Conservation (phyloP, 768 basidiomycete genomes). For the Crassisporium funariophilum region DNA sequence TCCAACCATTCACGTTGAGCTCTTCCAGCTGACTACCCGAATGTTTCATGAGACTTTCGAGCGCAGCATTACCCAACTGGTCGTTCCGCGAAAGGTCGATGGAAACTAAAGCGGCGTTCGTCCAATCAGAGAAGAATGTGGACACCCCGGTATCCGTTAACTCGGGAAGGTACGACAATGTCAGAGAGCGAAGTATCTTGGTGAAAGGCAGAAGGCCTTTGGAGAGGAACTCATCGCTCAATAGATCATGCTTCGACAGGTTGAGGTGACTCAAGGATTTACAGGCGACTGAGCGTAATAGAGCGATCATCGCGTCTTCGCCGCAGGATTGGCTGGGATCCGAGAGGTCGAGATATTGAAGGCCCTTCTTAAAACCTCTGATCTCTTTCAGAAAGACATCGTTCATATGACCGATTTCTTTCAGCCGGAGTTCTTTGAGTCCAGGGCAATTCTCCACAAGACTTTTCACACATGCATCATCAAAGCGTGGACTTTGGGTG, state of each 20-base stretch:
- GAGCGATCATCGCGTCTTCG: slow-evolving; percentile 54
- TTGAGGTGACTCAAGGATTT: slow-evolving; percentile 58
- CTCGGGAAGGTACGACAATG: slow-evolving; percentile 54
- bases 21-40: slow-evolving; percentile 58
- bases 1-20: slow-evolving; percentile 81
- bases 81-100: slow-evolving; percentile 70
- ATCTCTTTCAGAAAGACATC: slow-evolving; percentile 66
- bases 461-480: slow-evolving; percentile 60
- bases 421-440: slow-evolving; percentile 74
- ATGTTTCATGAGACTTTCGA: slow-evolving; percentile 66
- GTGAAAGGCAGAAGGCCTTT: slow-evolving; percentile 59
- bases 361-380: slow-evolving; percentile 41
- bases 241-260: slow-evolving; percentile 66
- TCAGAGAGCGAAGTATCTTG: slow-evolving; percentile 50
- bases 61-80: slow-evolving; percentile 50
- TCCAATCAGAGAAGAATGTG: slow-evolving; percentile 65
- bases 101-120: slow-evolving; percentile 48
- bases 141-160: slow-evolving; percentile 74
- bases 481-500: slow-evolving; percentile 85
- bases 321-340: slow-evolving; percentile 56
- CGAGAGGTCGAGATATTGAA: slow-evolving; percentile 67
- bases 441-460: slow-evolving; percentile 55
- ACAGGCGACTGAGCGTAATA: slow-evolving; percentile 62
- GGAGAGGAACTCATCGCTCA: slow-evolving; percentile 63
- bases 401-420: slow-evolving; percentile 72